phyloP scores from a whole-genome alignment of 108 stramenopile genomes.

The Cylindrotheca closterium region DNA sequence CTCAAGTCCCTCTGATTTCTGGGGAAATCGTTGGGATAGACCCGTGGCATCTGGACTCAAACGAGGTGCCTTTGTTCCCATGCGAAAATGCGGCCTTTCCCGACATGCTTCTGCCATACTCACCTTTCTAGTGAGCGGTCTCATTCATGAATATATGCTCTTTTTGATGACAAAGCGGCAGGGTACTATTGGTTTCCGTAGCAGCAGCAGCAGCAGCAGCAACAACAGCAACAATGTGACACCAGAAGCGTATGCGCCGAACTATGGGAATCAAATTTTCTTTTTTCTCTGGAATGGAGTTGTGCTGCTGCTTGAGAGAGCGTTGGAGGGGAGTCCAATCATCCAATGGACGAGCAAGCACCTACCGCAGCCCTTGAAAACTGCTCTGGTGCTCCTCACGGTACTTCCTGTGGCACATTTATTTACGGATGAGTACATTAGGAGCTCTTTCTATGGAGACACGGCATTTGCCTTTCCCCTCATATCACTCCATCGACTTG shows the following conservation, averaged over 20 bases:
- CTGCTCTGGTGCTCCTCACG: conserved; percentile 38
- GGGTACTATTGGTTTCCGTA: not conserved
- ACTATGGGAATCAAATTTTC: conserved; percentile 35
- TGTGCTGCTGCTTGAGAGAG: conserved; percentile 43
- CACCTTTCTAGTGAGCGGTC: conserved; percentile 47
- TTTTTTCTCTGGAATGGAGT: conserved; percentile 65
- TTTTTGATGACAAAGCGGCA: conserved; percentile 20
- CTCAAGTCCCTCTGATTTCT: conserved; percentile 51
- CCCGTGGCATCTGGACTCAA: conserved; percentile 41
- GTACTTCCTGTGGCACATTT: conserved; percentile 54
- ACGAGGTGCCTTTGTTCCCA: conserved; percentile 47
- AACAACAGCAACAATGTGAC: not conserved
- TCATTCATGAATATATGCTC: conserved; percentile 58
- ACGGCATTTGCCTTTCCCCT: conserved; percentile 25
- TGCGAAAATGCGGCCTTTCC: conserved; percentile 10
- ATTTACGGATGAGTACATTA: conserved; percentile 55
- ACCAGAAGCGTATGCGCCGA: conserved; percentile 14
- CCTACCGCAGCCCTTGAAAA: conserved; percentile 34
- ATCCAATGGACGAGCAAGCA: not conserved
- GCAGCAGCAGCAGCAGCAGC: no score
- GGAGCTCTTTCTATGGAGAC: conserved; percentile 35
- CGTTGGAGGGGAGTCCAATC: not conserved
- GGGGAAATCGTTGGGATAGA: conserved; percentile 58
- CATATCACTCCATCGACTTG: not conserved
- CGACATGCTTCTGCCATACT: conserved; percentile 30